Evolutionary conservation across 2,329 filamentous ascomycete genomes (phyloP).

Genomic region (Botrytis fabae): DNA sequence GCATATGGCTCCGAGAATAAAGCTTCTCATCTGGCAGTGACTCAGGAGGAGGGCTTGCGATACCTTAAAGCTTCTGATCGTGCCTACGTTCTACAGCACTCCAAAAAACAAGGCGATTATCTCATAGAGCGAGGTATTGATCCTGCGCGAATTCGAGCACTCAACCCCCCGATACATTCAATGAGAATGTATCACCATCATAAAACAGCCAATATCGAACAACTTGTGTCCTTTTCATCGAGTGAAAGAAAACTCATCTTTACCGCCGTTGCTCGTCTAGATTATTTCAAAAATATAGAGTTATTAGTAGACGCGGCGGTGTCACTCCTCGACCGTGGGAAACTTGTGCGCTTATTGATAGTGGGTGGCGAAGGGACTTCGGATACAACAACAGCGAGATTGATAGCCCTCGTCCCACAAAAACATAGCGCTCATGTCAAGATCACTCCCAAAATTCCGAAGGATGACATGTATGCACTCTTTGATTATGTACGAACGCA

Average conservation of each 20-base stretch:
- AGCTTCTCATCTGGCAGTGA: slow-evolving; percentile 24
- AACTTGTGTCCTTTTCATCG: slow-evolving; percentile 15
- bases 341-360: slow-evolving; percentile 22
- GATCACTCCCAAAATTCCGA: slow-evolving; percentile 26
- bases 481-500: slow-evolving; percentile 23
- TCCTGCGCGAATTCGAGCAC: slow-evolving; percentile 22
- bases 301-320: slow-evolving; percentile 25
- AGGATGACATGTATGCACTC: slow-evolving; percentile 27
- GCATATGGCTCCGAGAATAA: slow-evolving; percentile 27
- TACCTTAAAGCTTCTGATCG: slow-evolving; percentile 22
- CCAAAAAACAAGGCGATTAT: slow-evolving; percentile 26
- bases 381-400: slow-evolving; percentile 7
- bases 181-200: slow-evolving; percentile 14
- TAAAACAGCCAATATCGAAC: neutral
- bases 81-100: slow-evolving; percentile 28
- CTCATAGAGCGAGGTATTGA: slow-evolving; percentile 25
- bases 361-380: slow-evolving; percentile 24
- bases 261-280: slow-evolving; percentile 28
- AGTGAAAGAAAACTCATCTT: slow-evolving; percentile 24
- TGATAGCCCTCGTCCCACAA: slow-evolving; percentile 22
- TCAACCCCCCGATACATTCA: slow-evolving; percentile 26
- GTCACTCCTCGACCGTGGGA: slow-evolving; percentile 22
- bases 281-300: slow-evolving; percentile 29
- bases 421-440: slow-evolving; percentile 25
- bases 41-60: slow-evolving; percentile 25